Percentiles rank a stretch among this genome's conserved stretches.
Conservation (phyloP, 2,329 filamentous ascomycete species). For the Amylocarpus encephaloides region DNA sequence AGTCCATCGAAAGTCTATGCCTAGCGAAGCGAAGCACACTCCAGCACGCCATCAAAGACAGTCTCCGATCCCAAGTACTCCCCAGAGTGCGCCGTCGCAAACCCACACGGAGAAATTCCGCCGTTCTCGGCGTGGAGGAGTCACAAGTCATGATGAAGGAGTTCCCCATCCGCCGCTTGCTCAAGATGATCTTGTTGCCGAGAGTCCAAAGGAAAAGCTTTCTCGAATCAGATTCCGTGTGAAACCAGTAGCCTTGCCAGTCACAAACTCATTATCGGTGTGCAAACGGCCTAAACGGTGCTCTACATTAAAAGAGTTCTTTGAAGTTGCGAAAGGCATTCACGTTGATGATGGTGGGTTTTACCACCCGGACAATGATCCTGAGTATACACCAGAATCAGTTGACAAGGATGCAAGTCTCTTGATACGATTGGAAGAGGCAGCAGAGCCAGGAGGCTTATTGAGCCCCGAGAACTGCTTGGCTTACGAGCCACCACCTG, state of each 20-base stretch:
- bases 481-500: slow-evolving; percentile 64
- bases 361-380: slow-evolving; percentile 49
- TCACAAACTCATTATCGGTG: slow-evolving; percentile 54
- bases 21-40: slow-evolving; percentile 21
- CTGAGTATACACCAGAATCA: slow-evolving; percentile 52
- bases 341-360: slow-evolving; percentile 52
- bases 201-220: slow-evolving; percentile 25
- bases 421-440: slow-evolving; percentile 65
- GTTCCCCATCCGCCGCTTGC: slow-evolving; percentile 9
- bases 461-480: slow-evolving; percentile 66
- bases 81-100: slow-evolving; percentile 18
- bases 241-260: slow-evolving; percentile 44
- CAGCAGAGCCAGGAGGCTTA: slow-evolving; percentile 67
- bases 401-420: slow-evolving; percentile 61
- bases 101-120: slow-evolving; percentile 17
- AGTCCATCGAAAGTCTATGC: slow-evolving; percentile 25
- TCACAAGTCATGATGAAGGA: slow-evolving; percentile 18
- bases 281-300: slow-evolving; percentile 46
- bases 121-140: slow-evolving; percentile 21
- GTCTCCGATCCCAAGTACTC: slow-evolving; percentile 11
- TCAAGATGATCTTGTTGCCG: slow-evolving; percentile 15
- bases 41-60: slow-evolving; percentile 24
- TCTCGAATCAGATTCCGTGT: slow-evolving; percentile 47
- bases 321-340: slow-evolving; percentile 43
- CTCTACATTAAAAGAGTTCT: slow-evolving; percentile 51